Evolutionary conservation across 768 basidiomycete species (phyloP).

Genomic region (Holtermannia corniformis): DNA sequence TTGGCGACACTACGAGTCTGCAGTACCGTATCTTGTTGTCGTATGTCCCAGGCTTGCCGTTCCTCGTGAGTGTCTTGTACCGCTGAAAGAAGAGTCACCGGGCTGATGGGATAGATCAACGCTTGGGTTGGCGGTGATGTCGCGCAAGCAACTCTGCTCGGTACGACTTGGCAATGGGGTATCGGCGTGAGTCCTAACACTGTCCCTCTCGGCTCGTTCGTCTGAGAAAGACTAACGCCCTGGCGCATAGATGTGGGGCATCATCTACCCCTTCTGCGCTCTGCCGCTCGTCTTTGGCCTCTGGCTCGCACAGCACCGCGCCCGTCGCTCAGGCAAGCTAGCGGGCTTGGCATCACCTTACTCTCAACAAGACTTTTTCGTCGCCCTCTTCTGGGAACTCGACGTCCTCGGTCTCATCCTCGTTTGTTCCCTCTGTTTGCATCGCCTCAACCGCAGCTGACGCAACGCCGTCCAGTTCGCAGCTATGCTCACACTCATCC

Average conservation of each 20-base stretch:
- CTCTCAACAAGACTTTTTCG: conserved; percentile 1
- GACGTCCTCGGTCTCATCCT: conserved; percentile 40
- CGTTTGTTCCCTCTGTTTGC: not conserved
- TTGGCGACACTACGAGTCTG: conserved; percentile 25
- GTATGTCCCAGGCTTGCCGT: conserved; percentile 33
- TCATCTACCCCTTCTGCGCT: conserved; percentile 31
- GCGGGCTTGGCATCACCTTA: conserved; percentile 7
- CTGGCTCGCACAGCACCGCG: conserved; percentile 18
- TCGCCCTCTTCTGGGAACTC: conserved; percentile 37
- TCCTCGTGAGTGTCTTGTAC: conserved; percentile 12
- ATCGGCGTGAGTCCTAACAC: conserved; percentile 17
- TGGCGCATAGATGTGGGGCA: conserved; percentile 24
- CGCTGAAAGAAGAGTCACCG: too few relatives aligned
- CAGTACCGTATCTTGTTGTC: conserved; percentile 33
- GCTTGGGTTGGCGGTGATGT: conserved; percentile 38
- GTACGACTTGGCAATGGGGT: conserved; percentile 36
- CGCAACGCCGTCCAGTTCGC: not conserved
- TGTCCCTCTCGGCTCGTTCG: not conserved
- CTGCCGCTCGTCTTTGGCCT: conserved; percentile 20
- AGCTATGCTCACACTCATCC: conserved; percentile 33
- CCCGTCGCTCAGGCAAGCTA: conserved; percentile 11
- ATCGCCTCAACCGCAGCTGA: not conserved
- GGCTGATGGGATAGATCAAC: conserved; percentile 18
- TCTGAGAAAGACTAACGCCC: not conserved
- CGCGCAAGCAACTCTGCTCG: conserved; percentile 11